Evolutionary conservation across 2,329 filamentous ascomycete species (phyloP), one percentile per base, ranked within the genome.

Genomic region (Fusarium tuaranense): DNA sequence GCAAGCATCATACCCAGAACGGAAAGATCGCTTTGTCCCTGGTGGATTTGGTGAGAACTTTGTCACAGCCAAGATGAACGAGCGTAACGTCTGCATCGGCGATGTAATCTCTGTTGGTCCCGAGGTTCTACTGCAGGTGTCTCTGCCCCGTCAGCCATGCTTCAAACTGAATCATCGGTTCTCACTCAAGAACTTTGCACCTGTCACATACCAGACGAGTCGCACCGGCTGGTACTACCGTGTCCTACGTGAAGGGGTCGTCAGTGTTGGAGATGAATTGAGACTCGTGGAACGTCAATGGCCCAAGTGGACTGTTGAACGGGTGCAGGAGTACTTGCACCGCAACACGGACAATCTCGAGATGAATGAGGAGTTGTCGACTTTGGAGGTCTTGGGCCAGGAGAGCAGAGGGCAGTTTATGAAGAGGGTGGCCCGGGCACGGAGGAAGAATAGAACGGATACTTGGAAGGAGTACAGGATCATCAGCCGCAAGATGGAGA

Each of bases 101-200:
- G 91, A 93, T 74, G 82, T 89, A 16, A 83, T 91, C 20, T 82
- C 85, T 0, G 85, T 92, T 9, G 86, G 87, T 0, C 81, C 84
- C 55, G 83, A 85, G 3, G 84, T 90, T 0, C 68, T 90, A 4
- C 84, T 92, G 0, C 88, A 92, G 74, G 88, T 92, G 27, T 88
- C 87, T 71, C 82, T 92, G 27, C 91, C 91, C 1, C 86, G 91
- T 18, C 88, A 90, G 73, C 91, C 91, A 12, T 93, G 91, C 82
- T 93, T 89, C 83, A 93, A 93, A 78, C 86, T 93, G 10, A 93
- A 93, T 78, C 91, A 92, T 75, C 89, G 91, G 2, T 93, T 93
- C 79, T 85, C 88, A 38, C 82, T 92, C 12, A 89, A 89, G 75
- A 88, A 91, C 70, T 92, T 93, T 80, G 89, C 91, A 5, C 87